These are phyloP conservation scores for Cyberlindnera meyerae DNA, from an alignment of 805 yeast species.

Conservation along the genomic window DNA sequence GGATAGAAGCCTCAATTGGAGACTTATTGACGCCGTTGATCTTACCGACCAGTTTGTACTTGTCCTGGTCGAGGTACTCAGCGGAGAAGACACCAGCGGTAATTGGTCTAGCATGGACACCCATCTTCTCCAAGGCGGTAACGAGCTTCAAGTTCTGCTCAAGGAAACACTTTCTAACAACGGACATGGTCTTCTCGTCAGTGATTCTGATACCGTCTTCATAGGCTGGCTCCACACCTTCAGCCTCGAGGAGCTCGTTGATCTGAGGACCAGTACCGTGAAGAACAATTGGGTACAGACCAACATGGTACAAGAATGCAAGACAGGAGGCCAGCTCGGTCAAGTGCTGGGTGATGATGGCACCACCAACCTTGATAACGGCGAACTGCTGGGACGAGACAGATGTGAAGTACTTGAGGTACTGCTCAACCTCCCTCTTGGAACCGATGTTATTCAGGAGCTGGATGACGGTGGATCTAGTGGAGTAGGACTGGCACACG, in stretches of 20 bases:
- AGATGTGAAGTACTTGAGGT: constrained; percentile 91
- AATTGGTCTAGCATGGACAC: constrained; percentile 97
- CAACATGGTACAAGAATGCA: constrained; percentile 95
- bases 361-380: constrained; percentile 98
- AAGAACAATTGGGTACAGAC: constrained; percentile 90
- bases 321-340: constrained; percentile 92
- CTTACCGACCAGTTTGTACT: constrained; percentile 90
- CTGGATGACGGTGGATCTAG: constrained; percentile 94
- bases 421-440: constrained; percentile 96
- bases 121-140: constrained; percentile 92
- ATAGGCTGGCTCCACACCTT: constrained; percentile 93
- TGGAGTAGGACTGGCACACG: constrained; percentile 41
- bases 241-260: constrained; percentile 86
- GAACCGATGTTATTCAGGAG: constrained; percentile 93
- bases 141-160: constrained; percentile 94
- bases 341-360: constrained; percentile 91
- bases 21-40: constrained; percentile 82
- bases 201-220: constrained; percentile 96
- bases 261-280: constrained; percentile 99
- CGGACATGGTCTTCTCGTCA: constrained; percentile 90
- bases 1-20: constrained; percentile 88
- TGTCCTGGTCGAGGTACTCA: constrained; percentile 81
- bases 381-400: constrained; percentile 97
- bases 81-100: constrained; percentile 97
- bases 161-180: constrained; percentile 89